A percentile compares a stretch with the other conserved stretches of the same genome.
phyloP scores from a whole-genome alignment of 2,329 filamentous ascomycete genomes.

The Pyricularia sp. region DNA sequence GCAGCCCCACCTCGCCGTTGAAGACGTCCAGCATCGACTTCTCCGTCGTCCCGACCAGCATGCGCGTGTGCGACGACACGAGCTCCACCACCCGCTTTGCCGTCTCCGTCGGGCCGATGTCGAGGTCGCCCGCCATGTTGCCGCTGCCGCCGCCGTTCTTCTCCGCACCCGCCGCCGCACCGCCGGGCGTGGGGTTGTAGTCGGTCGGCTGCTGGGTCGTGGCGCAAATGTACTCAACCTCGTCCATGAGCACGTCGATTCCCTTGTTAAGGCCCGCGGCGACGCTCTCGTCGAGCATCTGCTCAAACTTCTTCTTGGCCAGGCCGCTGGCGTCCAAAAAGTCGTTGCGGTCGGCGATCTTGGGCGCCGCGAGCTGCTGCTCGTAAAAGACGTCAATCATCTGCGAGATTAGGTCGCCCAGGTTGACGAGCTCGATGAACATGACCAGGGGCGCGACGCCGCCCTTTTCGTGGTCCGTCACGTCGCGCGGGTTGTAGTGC shows the following conservation, averaged over 20 bases:
- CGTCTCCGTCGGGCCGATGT: conserved; percentile 69
- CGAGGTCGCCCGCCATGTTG: conserved; percentile 22
- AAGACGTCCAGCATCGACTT: conserved; percentile 98
- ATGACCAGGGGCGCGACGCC: conserved; percentile 88
- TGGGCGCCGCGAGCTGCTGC: conserved; percentile 77
- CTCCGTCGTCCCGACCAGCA: conserved; percentile 91
- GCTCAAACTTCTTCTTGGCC: conserved; percentile 97
- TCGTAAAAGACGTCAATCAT: conserved; percentile 99
- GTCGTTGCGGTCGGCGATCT: conserved; percentile 84
- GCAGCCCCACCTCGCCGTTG: conserved; percentile 91
- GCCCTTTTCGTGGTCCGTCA: conserved; percentile 49
- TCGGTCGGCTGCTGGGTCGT: conserved; percentile 80
- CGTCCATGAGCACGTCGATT: conserved; percentile 96
- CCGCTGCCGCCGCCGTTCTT: conserved; percentile 11
- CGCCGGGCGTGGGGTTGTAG: conserved; percentile 63
- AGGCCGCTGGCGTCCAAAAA: conserved; percentile 87
- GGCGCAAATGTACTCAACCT: conserved; percentile 90
- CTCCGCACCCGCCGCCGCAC: conserved; percentile 8
- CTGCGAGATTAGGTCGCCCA: conserved; percentile 93
- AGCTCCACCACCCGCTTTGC: conserved; percentile 75
- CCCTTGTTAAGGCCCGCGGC: conserved; percentile 94
- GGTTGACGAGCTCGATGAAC: conserved; percentile 95
- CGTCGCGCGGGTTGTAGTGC: conserved; percentile 81
- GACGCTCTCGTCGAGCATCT: conserved; percentile 95
- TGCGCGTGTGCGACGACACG: conserved; percentile 79